A percentile compares a stretch with the other conserved stretches of the same genome.
phyloP scores from a whole-genome alignment of 1,139 yeast species.

The Arxiozyma telluris region DNA sequence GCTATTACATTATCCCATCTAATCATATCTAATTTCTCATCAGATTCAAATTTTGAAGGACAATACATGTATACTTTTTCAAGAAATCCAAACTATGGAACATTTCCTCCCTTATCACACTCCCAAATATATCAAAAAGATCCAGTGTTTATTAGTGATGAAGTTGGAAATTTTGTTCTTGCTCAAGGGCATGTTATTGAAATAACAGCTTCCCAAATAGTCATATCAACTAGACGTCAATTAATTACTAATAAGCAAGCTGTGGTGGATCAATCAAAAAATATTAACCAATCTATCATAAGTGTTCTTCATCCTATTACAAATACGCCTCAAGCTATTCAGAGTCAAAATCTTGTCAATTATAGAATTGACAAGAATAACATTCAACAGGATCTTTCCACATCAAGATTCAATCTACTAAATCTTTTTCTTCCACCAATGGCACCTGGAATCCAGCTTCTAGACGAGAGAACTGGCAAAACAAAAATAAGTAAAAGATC shows the following conservation, averaged over 20 bases:
- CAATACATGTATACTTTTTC: constrained; percentile 43
- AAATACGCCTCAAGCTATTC: constrained; percentile 4
- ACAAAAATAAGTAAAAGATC: constrained; percentile 17
- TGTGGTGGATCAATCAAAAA: neutral
- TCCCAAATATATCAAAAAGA: constrained; percentile 47
- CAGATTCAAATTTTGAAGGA: constrained; percentile 23
- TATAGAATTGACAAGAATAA: constrained; percentile 79
- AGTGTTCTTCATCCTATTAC: constrained; percentile 13
- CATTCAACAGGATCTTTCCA: constrained; percentile 61
- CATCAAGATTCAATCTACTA: constrained; percentile 68
- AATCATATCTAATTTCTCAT: constrained; percentile 32
- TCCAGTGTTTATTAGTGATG: constrained; percentile 67
- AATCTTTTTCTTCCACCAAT: constrained; percentile 45
- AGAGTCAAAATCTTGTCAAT: constrained; percentile 16
- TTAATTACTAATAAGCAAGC: constrained; percentile 32
- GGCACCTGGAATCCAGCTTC: constrained; percentile 6
- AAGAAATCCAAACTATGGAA: constrained; percentile 24
- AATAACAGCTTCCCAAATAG: constrained; percentile 33
- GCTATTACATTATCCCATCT: constrained; percentile 52
- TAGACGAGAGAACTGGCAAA: constrained; percentile 13
- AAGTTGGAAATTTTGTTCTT: constrained; percentile 65
- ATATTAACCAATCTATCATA: constrained; percentile 3
- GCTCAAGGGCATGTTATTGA: constrained; percentile 51
- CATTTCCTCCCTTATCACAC: constrained; percentile 22
- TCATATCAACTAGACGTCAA: constrained; percentile 43